Evolutionary conservation across 345 rosid genomes (phyloP).

Genomic region (Eucalyptus curtisii): DNA sequence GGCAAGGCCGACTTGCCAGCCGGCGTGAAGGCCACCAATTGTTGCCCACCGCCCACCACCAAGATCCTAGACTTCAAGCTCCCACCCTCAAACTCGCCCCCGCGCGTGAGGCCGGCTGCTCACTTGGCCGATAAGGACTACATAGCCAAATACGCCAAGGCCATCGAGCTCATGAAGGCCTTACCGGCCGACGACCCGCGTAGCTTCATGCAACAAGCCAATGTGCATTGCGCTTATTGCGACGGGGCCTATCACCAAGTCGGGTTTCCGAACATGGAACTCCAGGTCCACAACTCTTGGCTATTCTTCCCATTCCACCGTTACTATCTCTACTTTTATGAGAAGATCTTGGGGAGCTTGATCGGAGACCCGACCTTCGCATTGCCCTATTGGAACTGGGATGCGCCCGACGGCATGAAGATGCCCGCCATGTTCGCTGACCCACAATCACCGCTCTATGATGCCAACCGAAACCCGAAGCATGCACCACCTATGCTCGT

Average conservation of each 20-base stretch:
- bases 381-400: slow-evolving; percentile 62
- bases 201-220: slow-evolving; percentile 42
- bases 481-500: slow-evolving; percentile 22
- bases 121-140: slow-evolving; percentile 20
- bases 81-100: not conserved
- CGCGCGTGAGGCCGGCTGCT: slow-evolving; percentile 30
- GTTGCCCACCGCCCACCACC: slow-evolving; percentile 40
- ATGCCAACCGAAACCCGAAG: slow-evolving; percentile 11
- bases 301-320: slow-evolving; percentile 56
- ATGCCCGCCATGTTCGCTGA: slow-evolving; percentile 33
- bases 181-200: slow-evolving; percentile 51
- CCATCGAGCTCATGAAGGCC: slow-evolving; percentile 44
- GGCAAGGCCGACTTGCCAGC: slow-evolving; percentile 27
- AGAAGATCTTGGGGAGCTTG: slow-evolving; percentile 38
- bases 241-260: slow-evolving; percentile 46
- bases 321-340: slow-evolving; percentile 36
- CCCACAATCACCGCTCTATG: slow-evolving; percentile 29
- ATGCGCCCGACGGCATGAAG: slow-evolving; percentile 40
- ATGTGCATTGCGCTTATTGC: slow-evolving; percentile 55
- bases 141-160: slow-evolving; percentile 30
- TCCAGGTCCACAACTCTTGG: slow-evolving; percentile 52
- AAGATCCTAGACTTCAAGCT: slow-evolving; percentile 28
- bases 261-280: slow-evolving; percentile 33
- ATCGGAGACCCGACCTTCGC: slow-evolving; percentile 48
- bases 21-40: slow-evolving; percentile 12